phyloP scores from a whole-genome alignment of 2,329 filamentous ascomycete species.

The Colletotrichum gigasporum region DNA sequence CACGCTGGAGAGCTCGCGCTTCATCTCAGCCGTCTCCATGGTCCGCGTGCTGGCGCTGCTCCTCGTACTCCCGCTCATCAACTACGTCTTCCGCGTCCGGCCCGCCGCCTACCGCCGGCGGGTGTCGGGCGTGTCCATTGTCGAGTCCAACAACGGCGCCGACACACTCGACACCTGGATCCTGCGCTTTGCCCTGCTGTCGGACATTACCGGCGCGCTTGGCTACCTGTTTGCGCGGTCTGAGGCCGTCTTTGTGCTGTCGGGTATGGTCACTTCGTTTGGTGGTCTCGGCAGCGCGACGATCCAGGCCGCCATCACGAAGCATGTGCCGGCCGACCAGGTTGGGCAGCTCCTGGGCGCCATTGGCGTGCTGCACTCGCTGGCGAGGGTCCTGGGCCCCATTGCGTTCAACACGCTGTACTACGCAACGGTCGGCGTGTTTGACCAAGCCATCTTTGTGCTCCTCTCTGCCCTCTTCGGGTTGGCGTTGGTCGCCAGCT shows the following conservation, averaged over 20 bases:
- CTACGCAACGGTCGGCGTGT: conserved; percentile 79
- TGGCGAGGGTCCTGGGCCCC: conserved; percentile 82
- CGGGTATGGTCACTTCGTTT: conserved; percentile 77
- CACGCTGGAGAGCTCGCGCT: conserved; percentile 81
- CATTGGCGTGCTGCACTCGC: conserved; percentile 83
- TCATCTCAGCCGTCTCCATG: conserved; percentile 81
- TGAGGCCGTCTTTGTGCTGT: conserved; percentile 72
- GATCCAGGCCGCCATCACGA: conserved; percentile 84
- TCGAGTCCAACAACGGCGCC: conserved; percentile 71
- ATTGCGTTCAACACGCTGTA: conserved; percentile 89
- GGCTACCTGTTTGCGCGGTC: conserved; percentile 77
- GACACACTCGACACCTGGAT: conserved; percentile 81
- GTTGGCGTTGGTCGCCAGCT: conserved; percentile 71
- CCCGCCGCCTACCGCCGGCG: conserved; percentile 55
- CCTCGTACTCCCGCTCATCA: conserved; percentile 78
- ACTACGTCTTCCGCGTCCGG: conserved; percentile 74
- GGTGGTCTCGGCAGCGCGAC: conserved; percentile 89
- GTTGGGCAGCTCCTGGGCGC: conserved; percentile 91
- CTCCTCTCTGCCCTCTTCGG: conserved; percentile 74
- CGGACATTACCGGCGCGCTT: conserved; percentile 79
- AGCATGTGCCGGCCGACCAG: conserved; percentile 85
- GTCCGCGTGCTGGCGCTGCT: conserved; percentile 81
- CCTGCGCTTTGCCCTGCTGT: conserved; percentile 77
- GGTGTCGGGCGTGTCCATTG: conserved; percentile 44
- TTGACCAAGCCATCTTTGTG: conserved; percentile 86